These are phyloP conservation scores for Stachybotrys echinatus DNA, from an alignment of 2,329 filamentous ascomycete species.

Conservation along the genomic window DNA sequence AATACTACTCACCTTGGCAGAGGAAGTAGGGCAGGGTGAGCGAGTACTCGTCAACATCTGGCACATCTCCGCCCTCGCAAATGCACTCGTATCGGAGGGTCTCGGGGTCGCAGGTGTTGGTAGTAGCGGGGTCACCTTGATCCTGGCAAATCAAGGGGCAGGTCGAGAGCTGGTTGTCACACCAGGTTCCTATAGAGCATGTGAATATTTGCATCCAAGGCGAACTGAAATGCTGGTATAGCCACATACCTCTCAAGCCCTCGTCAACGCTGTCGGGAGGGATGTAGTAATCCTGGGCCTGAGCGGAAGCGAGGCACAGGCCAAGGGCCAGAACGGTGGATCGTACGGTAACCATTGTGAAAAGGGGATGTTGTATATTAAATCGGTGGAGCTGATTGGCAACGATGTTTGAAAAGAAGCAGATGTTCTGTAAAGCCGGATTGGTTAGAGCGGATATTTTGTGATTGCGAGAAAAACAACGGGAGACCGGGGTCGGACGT, in stretches of 20 bases:
- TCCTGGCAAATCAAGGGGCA: constrained; percentile 73
- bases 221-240: background rate
- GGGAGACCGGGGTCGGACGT: background rate
- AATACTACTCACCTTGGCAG: constrained; percentile 40
- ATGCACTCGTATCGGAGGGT: constrained; percentile 66
- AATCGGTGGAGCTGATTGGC: background rate
- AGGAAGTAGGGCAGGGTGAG: constrained; percentile 74
- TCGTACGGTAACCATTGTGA: constrained; percentile 51
- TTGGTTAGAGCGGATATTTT: background rate
- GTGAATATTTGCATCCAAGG: constrained; percentile 9
- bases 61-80: constrained; percentile 60
- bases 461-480: background rate
- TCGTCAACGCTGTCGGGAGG: constrained; percentile 55
- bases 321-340: constrained; percentile 49
- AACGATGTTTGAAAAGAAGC: background rate
- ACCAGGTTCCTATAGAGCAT: constrained; percentile 53
- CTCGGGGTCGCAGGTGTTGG: constrained; percentile 62
- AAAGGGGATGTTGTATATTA: constrained; percentile 5
- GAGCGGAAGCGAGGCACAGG: constrained; percentile 45
- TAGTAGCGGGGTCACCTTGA: constrained; percentile 40
- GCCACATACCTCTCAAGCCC: constrained; percentile 42
- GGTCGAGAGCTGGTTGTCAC: constrained; percentile 52
- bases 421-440: background rate
- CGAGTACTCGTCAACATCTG: constrained; percentile 72
- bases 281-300: constrained; percentile 52